A percentile compares a stretch with the other conserved stretches of the same genome.
Conservation (phyloP, 495 filamentous ascomycete species). For the Hypoxylon perforatum region DNA sequence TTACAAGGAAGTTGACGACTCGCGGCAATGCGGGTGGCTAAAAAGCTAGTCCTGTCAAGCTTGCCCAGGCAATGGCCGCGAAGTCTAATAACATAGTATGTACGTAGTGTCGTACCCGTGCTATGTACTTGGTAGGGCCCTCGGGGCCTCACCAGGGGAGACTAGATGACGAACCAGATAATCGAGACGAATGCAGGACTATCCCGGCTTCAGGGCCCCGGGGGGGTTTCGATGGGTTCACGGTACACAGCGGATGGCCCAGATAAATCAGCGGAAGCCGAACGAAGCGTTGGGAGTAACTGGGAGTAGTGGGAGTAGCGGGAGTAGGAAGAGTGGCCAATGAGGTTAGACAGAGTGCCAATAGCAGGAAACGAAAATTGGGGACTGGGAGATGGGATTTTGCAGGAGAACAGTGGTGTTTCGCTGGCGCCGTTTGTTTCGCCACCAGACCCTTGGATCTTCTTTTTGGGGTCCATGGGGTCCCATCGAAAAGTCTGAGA, state of each 20-base stretch:
- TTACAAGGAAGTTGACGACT: conserved; percentile 45
- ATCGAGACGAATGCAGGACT: conserved; percentile 38
- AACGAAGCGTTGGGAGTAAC: conserved; percentile 41
- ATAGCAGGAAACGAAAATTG: conserved; percentile 45
- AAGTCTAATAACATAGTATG: conserved; percentile 42
- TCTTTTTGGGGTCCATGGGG: conserved; percentile 45
- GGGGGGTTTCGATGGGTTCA: conserved; percentile 37
- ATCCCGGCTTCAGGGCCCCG: conserved; percentile 39
- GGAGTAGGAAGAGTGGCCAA: conserved; percentile 33
- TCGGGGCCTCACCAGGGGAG: conserved; percentile 35
- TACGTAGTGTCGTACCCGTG: conserved; percentile 27
- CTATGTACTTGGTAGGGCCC: conserved; percentile 29
- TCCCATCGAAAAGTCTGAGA: conserved; percentile 33
- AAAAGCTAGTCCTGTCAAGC: conserved; percentile 44
- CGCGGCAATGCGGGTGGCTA: conserved; percentile 43
- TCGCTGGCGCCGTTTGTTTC: conserved; percentile 47
- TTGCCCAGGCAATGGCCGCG: conserved; percentile 33
- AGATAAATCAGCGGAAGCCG: conserved; percentile 42
- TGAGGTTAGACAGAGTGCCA: conserved; percentile 31
- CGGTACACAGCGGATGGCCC: conserved; percentile 42
- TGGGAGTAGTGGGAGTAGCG: conserved; percentile 1
- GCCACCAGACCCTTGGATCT: conserved; percentile 48
- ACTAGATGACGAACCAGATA: conserved; percentile 40
- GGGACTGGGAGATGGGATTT: conserved; percentile 42
- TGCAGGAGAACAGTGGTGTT: conserved; percentile 40